Evolutionary conservation across 2,329 filamentous ascomycete genomes (phyloP).

Genomic region (Cytospora chrysosperma): DNA sequence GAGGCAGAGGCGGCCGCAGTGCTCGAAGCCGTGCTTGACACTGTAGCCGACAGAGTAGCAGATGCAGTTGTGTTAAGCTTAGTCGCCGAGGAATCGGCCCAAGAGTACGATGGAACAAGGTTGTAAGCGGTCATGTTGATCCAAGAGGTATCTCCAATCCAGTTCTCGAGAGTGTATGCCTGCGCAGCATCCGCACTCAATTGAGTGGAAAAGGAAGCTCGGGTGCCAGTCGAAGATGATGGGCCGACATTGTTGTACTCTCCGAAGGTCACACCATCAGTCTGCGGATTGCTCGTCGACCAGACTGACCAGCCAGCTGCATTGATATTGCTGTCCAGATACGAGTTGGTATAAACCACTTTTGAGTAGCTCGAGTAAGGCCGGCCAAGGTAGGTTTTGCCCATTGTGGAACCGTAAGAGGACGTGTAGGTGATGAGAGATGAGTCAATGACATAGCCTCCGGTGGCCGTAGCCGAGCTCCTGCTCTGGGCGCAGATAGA

Average conservation of each 20-base stretch:
- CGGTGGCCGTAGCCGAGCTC: constrained; percentile 31
- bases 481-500: constrained; percentile 36
- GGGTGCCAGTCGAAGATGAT: constrained; percentile 33
- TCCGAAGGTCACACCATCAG: constrained; percentile 36
- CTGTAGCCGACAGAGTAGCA: neutral
- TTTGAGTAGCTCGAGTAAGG: constrained; percentile 32
- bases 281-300: constrained; percentile 35
- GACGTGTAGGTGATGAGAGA: constrained; percentile 29
- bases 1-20: constrained; percentile 25
- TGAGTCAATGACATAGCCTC: constrained; percentile 36
- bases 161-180: constrained; percentile 37
- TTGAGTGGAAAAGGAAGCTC: constrained; percentile 38
- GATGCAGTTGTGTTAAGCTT: neutral
- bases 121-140: constrained; percentile 42
- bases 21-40: constrained; percentile 18
- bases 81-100: constrained; percentile 17
- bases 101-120: constrained; percentile 36
- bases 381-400: constrained; percentile 29
- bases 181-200: constrained; percentile 35
- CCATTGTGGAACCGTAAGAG: constrained; percentile 24
- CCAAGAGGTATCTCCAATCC: constrained; percentile 42
- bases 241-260: constrained; percentile 34
- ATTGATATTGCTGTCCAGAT: constrained; percentile 36
- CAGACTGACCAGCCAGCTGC: constrained; percentile 34
- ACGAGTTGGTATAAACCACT: constrained; percentile 37